Base-by-base conservation (phyloP, 805 yeast genomes). In the Wilhelminamyces savonicus region DNA sequence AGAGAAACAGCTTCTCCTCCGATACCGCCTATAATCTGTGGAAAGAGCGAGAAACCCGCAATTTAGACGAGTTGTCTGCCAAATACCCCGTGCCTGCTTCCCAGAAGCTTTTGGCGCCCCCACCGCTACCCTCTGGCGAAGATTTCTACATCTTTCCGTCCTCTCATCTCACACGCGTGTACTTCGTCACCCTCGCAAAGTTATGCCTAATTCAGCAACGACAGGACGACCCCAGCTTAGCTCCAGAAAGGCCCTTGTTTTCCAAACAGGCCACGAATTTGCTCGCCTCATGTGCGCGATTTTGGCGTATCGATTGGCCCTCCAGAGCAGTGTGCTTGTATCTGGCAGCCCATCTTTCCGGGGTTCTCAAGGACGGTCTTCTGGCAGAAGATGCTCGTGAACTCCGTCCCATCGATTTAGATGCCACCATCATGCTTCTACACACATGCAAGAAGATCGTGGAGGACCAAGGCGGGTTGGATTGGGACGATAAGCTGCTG, bases 301-400 rank as follows among this genome's bases (percentile, higher is more conserved):
- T 71, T 30, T 82, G 92, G 92, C 57, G 82, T 34, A 50, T 80
- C 4, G 69, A 67, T 35, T 50, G 49, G 5, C 57, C 75, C 0
- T 61, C 83, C 0, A 54, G 71, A 28, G 70, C 76, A 0, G 61
- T 70, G 0, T 41, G 73, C 6, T 35, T 77, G 5, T 73, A 67
- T 31, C 67, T 76, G 4, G 78, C 81, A 1, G 58, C 59, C 9
- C 65, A 60, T 34, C 36, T 52, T 23, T 35, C 57, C 4, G 60
- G 62, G 3, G 31, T 52, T 13, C 31, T 61, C 29, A 43, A 47
- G 22, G 68, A 60, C 26, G 44, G 48, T 4, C 38, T 56, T 4
- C 42, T 35, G 19, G 33, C 36, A 1, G 40, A 34, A 10, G 42
- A 40, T 20, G 30, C 44, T 1, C 37, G 43, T 20, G 57, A 52